phyloP scores from a whole-genome alignment of 257 asterid species.

The Plantago ovata region DNA sequence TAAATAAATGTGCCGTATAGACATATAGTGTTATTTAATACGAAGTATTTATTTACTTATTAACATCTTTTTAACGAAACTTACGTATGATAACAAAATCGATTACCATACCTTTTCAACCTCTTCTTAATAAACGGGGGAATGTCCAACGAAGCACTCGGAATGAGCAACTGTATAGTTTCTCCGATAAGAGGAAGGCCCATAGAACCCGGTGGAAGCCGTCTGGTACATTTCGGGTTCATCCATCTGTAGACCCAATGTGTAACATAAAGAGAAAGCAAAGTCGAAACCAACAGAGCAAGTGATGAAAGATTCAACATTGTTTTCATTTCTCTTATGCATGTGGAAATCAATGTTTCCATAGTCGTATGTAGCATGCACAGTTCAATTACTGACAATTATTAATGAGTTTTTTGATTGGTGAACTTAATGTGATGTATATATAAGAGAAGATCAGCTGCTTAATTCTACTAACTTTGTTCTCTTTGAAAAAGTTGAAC shows the following conservation, averaged over 20 bases:
- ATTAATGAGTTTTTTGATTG: no score
- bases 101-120: conserved; percentile 37
- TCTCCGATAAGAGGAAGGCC: conserved; percentile 72
- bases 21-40: no score
- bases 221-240: conserved; percentile 64
- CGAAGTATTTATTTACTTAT: no score
- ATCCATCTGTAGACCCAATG: conserved; percentile 64
- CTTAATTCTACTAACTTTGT: no score
- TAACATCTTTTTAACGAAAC: no score
- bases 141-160: conserved; percentile 62
- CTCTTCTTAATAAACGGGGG: conserved; percentile 64
- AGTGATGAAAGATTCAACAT: conserved; percentile 24
- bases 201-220: conserved; percentile 78
- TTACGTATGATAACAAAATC: no score
- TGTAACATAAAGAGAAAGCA: conserved; percentile 30
- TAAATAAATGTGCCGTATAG: no score
- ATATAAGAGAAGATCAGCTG: no score
- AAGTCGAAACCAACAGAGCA: conserved; percentile 21
- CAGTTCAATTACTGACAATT: neutral
- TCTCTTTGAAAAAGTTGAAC: no score
- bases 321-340: conserved; percentile 1
- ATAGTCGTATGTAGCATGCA: conserved; percentile 4
- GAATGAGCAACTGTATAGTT: conserved; percentile 55
- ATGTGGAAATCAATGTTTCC: conserved; percentile 23
- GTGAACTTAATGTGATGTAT: no score